Evolutionary conservation across 2,329 filamentous ascomycete species (phyloP).

Genomic region (Botrytis byssoidea): DNA sequence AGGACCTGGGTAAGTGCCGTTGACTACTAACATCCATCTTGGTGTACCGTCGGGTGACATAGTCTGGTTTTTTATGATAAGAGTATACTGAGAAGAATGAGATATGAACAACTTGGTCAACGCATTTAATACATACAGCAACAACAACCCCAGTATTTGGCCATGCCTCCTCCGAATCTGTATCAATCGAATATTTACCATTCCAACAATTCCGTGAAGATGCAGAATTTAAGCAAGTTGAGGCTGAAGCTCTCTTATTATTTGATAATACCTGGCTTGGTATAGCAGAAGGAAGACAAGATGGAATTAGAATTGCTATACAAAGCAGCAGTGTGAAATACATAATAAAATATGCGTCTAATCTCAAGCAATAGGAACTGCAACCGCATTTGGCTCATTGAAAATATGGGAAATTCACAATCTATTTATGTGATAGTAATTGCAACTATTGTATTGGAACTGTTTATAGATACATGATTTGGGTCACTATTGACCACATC

Average conservation of each 20-base stretch:
- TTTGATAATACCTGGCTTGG: background rate
- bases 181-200: background rate
- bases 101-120: background rate
- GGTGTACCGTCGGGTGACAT: background rate
- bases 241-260: background rate
- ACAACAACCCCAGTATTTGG: background rate
- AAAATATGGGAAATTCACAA: background rate
- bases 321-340: background rate
- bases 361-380: background rate
- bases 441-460: background rate
- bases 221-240: background rate
- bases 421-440: background rate
- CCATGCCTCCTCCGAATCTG: background rate
- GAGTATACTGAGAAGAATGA: background rate
- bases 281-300: background rate
- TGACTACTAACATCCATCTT: background rate
- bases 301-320: background rate
- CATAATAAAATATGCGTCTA: background rate
- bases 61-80: background rate
- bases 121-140: background rate
- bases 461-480: background rate
- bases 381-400: background rate
- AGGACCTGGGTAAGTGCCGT: background rate
- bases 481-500: background rate
- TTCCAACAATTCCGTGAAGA: background rate